A percentile compares a stretch with the other conserved stretches of the same genome.
Evolutionary conservation across 352 stramenopile species (phyloP).

Genomic region (Phytophthora fragariae): DNA sequence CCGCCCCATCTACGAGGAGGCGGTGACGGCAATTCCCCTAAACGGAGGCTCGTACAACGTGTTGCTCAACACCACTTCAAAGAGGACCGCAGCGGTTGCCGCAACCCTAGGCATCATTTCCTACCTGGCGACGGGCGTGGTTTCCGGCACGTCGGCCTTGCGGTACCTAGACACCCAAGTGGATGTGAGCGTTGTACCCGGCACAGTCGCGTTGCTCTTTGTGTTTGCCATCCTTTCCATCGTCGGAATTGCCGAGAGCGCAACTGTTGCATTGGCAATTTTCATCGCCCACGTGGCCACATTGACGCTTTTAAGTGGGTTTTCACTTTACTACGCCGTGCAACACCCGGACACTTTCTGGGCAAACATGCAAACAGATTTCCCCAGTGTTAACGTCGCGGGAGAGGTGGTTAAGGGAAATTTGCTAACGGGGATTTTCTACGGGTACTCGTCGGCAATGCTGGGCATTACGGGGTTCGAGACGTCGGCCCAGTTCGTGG

Average conservation of each 20-base stretch:
- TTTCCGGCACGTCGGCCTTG: constrained; percentile 68
- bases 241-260: constrained; percentile 89
- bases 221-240: constrained; percentile 86
- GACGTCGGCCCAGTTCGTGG: constrained; percentile 91
- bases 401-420: constrained; percentile 60
- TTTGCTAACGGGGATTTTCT: constrained; percentile 73
- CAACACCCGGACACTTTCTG: constrained; percentile 63
- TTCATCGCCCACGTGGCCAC: constrained; percentile 87
- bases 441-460: constrained; percentile 87
- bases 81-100: constrained; percentile 88
- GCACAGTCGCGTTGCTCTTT: constrained; percentile 73
- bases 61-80: constrained; percentile 92
- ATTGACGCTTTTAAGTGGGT: constrained; percentile 73
- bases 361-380: constrained; percentile 74
- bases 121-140: constrained; percentile 90
- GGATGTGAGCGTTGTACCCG: constrained; percentile 47
- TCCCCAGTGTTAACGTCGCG: constrained; percentile 56
- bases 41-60: constrained; percentile 94
- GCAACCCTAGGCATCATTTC: constrained; percentile 92
- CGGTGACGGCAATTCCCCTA: constrained; percentile 89
- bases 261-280: constrained; percentile 84
- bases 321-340: constrained; percentile 68
- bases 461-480: constrained; percentile 93
- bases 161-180: constrained; percentile 72
- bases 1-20: constrained; percentile 92